A percentile compares a stretch with the other conserved stretches of the same genome.
Evolutionary conservation across 352 stramenopile genomes (phyloP).

Genomic region (Ophiocytium majus): DNA sequence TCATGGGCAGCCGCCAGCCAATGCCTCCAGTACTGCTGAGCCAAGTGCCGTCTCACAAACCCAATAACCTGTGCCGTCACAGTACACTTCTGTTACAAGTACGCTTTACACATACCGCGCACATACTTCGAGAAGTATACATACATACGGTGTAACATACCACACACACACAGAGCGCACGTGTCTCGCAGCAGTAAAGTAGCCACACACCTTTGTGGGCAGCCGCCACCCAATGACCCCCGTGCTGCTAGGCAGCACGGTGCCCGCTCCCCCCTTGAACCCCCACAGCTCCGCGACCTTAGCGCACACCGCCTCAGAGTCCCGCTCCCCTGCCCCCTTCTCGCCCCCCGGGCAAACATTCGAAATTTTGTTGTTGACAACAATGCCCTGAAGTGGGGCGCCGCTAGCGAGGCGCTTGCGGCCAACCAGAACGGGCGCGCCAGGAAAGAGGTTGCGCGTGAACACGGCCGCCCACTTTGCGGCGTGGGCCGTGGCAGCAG

Average conservation of each 20-base stretch:
- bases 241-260: constrained; percentile 89
- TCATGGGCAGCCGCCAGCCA: no score
- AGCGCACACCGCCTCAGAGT: constrained; percentile 68
- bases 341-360: constrained; percentile 93
- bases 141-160: no score
- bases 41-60: no score
- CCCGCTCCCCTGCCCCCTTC: constrained; percentile 61
- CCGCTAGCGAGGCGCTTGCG: constrained; percentile 76
- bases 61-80: no score
- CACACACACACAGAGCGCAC: no score
- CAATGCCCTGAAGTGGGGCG: constrained; percentile 79
- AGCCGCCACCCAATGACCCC: constrained; percentile 97
- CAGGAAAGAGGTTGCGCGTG: constrained; percentile 82
- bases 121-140: no score
- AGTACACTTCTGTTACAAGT: no score
- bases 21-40: no score
- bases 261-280: constrained; percentile 68
- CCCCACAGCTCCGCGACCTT: constrained; percentile 79
- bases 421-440: constrained; percentile 81
- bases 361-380: constrained; percentile 99
- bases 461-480: constrained; percentile 76
- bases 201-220: constrained; percentile 64
- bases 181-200: no score
- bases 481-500: not conserved
- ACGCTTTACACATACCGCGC: no score